Conservation (phyloP, 2,329 filamentous ascomycete genomes). For the Dothidotthia symphoricarpi region DNA sequence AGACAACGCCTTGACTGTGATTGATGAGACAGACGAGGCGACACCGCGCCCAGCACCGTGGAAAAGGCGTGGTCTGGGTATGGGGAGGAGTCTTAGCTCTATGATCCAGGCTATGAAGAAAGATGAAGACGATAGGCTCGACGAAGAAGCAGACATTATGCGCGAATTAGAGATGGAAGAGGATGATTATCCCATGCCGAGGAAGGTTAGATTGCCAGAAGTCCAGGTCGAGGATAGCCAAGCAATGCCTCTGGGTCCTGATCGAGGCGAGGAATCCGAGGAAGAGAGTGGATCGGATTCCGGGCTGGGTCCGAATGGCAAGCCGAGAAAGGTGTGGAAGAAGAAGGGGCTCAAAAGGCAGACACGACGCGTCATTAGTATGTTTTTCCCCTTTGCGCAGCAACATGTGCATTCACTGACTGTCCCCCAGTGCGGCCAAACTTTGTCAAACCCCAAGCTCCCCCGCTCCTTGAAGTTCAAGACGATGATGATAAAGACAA, state of each 20-base stretch:
- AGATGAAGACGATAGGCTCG: conserved; percentile 52
- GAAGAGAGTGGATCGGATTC: conserved; percentile 54
- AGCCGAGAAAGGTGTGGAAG: conserved; percentile 66
- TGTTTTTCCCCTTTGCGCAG: conserved; percentile 3
- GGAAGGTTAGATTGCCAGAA: conserved; percentile 29
- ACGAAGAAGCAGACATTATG: conserved; percentile 72
- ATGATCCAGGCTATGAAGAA: conserved; percentile 70
- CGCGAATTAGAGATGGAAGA: conserved; percentile 63
- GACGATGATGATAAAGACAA: conserved; percentile 31
- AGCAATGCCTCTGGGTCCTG: conserved; percentile 48
- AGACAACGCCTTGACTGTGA: conserved; percentile 50
- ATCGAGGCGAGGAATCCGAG: conserved; percentile 53
- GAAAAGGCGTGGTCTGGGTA: conserved; percentile 48
- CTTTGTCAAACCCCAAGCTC: conserved; percentile 46
- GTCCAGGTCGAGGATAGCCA: conserved; percentile 47
- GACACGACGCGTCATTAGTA: conserved; percentile 64
- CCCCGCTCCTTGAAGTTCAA: conserved; percentile 18
- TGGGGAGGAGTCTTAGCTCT: conserved; percentile 70
- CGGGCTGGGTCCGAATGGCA: conserved; percentile 54
- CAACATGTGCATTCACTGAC: conserved; percentile 15
- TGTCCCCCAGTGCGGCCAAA: conserved; percentile 41
- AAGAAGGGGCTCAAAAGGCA: conserved; percentile 83
- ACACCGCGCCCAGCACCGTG: conserved; percentile 42
- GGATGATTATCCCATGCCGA: conserved; percentile 23
- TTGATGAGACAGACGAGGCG: conserved; percentile 55